Evolutionary conservation across 148 eudicot species (phyloP), one percentile per base, ranked within the genome.

Genomic region (Arbutus unedo): DNA sequence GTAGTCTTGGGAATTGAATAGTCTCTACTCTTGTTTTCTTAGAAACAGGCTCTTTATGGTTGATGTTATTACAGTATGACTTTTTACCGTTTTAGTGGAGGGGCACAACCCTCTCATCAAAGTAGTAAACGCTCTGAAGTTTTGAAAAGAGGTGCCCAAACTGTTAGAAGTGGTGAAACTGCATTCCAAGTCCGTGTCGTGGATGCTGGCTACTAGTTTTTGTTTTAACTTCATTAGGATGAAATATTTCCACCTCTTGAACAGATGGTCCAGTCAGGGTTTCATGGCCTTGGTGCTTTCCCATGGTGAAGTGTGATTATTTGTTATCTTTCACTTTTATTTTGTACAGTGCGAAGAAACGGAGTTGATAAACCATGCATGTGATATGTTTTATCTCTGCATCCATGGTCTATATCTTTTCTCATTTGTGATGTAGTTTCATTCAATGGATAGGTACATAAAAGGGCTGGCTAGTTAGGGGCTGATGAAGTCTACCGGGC

Each of bases 401-500:
- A 38, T 81, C 8, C 31, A 25, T 14, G 79, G 51, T 66, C n/a
- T 66, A 7, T 41, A 48, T 10, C 43, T 44, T 48, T 15, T 64
- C 11, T 84, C 21, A 13, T 81, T 56, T 54, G 81, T 87, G 78
- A 85, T 82, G 66, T 84, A 83, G 87, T 84, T 84, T 85, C 84
- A 81, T 82, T 86, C 79, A 87, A 84, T 88, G 90, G 80, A 84
- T 89, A 89, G 91, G 91, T 90, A 83, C 88, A 77, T 81, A 41
- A 86, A 84, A 90, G 86, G 85, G 87, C 89, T 85, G 83, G 85
- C 81, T 84, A 90, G 86, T 90, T 89, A 85, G 85, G 91, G 89
- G 87, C 90, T 87, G 92, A 91, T 93, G 94, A 92, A 82, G 89
- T 89, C 87, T 89, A 87, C 93, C 31, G 94, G 99, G 85, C 91